Evolutionary conservation across 208 protist genomes (phyloP).

Genomic region (Leishmania braziliensis): DNA sequence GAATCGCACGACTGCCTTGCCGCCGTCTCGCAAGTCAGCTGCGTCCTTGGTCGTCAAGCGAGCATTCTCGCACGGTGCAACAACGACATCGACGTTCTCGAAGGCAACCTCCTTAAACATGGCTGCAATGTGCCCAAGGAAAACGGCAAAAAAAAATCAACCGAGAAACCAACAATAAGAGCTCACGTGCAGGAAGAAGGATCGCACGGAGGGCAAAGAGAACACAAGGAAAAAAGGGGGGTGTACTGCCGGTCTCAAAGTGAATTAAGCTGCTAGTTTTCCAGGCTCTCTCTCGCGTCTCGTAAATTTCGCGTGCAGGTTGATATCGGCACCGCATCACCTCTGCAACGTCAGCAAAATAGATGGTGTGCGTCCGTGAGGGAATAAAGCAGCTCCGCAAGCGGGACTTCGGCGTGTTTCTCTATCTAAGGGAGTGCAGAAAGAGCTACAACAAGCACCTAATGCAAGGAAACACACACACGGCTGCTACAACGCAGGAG

Average conservation of each 20-base stretch:
- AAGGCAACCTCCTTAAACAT: constrained; percentile 65
- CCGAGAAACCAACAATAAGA: background rate
- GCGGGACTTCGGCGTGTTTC: background rate
- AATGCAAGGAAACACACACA: background rate
- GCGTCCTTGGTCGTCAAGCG: background rate
- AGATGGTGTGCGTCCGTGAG: background rate
- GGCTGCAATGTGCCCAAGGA: background rate
- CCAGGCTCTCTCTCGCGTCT: background rate
- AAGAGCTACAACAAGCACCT: background rate
- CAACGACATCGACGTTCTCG: constrained; percentile 22
- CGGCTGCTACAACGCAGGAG: background rate
- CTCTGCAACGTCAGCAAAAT: background rate
- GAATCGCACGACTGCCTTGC: constrained; percentile 33
- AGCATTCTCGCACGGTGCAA: background rate
- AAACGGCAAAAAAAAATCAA: background rate
- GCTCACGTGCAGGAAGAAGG: background rate
- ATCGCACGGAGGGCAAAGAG: background rate
- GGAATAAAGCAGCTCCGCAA: background rate
- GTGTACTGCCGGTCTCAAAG: background rate
- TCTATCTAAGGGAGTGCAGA: background rate
- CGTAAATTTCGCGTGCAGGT: background rate
- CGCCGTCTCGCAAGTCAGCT: background rate
- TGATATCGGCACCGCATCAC: background rate
- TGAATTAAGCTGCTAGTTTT: background rate
- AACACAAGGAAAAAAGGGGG: background rate